phyloP scores from a whole-genome alignment of 2,329 filamentous ascomycete species.

The Alternaria arbusti region DNA sequence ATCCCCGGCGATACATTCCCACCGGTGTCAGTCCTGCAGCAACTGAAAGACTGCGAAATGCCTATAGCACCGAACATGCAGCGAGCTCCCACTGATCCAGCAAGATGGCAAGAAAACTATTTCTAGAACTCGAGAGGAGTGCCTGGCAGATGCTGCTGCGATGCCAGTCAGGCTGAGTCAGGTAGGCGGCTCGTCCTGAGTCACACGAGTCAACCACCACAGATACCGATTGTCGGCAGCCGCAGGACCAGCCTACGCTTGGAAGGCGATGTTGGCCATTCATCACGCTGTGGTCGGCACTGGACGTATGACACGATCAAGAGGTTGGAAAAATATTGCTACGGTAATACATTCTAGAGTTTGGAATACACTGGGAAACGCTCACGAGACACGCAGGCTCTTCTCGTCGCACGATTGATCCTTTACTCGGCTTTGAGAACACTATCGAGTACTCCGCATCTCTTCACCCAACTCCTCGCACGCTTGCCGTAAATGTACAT shows the following conservation, averaged over 20 bases:
- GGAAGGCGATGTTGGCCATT: not conserved
- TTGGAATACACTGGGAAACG: not conserved
- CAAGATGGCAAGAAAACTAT: constrained; percentile 5
- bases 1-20: not conserved
- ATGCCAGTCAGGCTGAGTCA: not conserved
- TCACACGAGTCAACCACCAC: not conserved
- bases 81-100: not conserved
- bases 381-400: not conserved
- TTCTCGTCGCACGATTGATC: not conserved
- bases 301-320: not conserved
- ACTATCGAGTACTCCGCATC: constrained; percentile 20
- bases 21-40: not conserved
- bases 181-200: too few species aligned
- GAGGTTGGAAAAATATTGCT: not conserved
- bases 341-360: not conserved
- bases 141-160: not conserved
- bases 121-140: not conserved
- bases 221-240: not conserved
- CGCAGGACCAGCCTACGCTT: not conserved
- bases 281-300: not conserved
- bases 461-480: constrained; percentile 45
- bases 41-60: not conserved
- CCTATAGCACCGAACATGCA: not conserved
- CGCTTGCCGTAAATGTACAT: constrained; percentile 37
- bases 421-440: constrained; percentile 14